Base-by-base conservation (phyloP, 75 land plant genomes). In the Pinus taeda region DNA sequence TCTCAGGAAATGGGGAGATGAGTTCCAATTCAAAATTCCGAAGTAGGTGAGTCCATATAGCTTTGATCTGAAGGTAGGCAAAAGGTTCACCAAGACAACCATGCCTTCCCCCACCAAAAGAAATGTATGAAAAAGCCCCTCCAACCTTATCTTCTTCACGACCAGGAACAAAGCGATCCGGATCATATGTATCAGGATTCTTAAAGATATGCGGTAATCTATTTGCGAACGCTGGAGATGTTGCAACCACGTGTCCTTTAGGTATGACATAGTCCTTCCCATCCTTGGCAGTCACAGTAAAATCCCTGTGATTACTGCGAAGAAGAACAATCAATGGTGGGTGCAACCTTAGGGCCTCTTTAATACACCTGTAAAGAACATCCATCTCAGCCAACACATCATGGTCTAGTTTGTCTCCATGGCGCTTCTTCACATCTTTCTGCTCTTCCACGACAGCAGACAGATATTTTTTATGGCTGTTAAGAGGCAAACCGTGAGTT, bases 51-150 rank as follows among this genome's bases (percentile, higher is more conserved):
- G 91, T 94, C 98, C 98, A 97, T 49, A 97, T 91, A 2, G 99
- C 97, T 83, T 94, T 97, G 37, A 97, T 90, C 81, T 96, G 98
- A 76, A 95, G 83, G 81, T 97, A 94, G 14, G 97, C 98, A 83
- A 97, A 97, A 13, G 98, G 98, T 65, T 97, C 99, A 2, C 99
- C 99, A 7, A 94, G 87, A 77, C 95, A 97, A 15, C 98, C 99
- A 84, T 97, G 98, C 76, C 99, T 79, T 14, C 99, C 99, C 12
- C 99, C 99, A 64, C 99, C 99, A 66, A 97, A 97, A 15, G 99
- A 84, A 9, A 91, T 92, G 75, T 97, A 97, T 3, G 99, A 94
- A 79, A 97, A 97, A 12, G 90, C 83, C 13, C 98, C 98, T 36
- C 91, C 90, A 11, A 73, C 88, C 83, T 89, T 93, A 85, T 94